phyloP scores from a whole-genome alignment of 2,329 filamentous ascomycete species.

The Pseudogymnoascus sp. region DNA sequence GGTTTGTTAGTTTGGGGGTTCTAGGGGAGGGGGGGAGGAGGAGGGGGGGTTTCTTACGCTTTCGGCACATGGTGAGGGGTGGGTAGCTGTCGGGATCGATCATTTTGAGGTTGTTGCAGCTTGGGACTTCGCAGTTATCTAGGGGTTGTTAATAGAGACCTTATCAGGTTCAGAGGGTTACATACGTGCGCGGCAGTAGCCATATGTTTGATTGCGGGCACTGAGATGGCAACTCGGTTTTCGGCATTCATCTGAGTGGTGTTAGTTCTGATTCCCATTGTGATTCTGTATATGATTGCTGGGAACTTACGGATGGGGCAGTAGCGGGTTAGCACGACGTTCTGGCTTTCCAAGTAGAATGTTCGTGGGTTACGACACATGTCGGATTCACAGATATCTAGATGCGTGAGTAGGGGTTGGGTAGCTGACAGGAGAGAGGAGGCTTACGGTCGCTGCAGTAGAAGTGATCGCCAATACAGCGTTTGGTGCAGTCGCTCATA shows the following conservation, averaged over 20 bases:
- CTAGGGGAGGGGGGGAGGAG: not conserved
- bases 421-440: not conserved
- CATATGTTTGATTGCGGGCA: not conserved
- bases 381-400: not conserved
- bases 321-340: not conserved
- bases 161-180: not conserved
- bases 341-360: not conserved
- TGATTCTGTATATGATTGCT: not conserved
- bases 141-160: not conserved
- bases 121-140: not conserved
- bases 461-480: not conserved
- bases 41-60: not conserved
- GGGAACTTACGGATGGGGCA: not conserved
- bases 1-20: not conserved
- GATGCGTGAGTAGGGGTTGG: not conserved
- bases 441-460: not conserved
- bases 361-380: not conserved
- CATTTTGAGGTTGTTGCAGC: not conserved
- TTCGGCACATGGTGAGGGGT: not conserved
- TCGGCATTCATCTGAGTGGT: not conserved
- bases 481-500: not conserved
- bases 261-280: not conserved
- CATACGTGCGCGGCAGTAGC: not conserved
- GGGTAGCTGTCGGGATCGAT: not conserved
- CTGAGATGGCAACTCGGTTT: not conserved